A percentile compares a stretch with the other conserved stretches of the same genome.
phyloP scores from a whole-genome alignment of 2,329 filamentous ascomycete genomes.

The Exophiala lecanii-corni region DNA sequence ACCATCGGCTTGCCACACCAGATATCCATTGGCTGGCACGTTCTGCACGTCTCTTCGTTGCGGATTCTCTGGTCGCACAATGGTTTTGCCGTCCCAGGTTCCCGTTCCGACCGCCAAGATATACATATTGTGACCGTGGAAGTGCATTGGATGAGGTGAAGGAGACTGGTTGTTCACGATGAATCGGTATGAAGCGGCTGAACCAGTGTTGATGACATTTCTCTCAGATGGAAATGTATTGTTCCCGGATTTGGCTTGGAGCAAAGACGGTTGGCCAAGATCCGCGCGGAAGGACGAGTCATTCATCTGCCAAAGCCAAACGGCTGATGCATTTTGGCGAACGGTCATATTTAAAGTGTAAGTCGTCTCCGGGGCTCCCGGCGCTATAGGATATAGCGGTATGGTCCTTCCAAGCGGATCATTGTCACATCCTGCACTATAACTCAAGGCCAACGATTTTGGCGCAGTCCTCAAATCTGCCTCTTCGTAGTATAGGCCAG shows the following conservation, averaged over 20 bases:
- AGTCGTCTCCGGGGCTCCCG: slow-evolving; percentile 30
- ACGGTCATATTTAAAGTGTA: slow-evolving; percentile 44
- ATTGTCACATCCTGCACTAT: slow-evolving; percentile 50
- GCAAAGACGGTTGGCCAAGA: slow-evolving; percentile 11
- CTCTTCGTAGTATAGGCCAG: slow-evolving; percentile 61
- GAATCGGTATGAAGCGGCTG: slow-evolving; percentile 13
- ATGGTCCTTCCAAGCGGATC: slow-evolving; percentile 51
- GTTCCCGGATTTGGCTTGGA: slow-evolving; percentile 13
- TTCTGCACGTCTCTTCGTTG: slow-evolving; percentile 36
- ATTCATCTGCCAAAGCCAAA: slow-evolving; percentile 26
- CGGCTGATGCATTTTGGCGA: slow-evolving; percentile 23
- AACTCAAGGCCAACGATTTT: slow-evolving; percentile 47
- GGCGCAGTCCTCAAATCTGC: slow-evolving; percentile 51
- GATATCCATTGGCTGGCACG: slow-evolving; percentile 32
- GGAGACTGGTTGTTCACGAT: slow-evolving; percentile 23
- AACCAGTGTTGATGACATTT: slow-evolving; percentile 21
- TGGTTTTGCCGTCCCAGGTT: slow-evolving; percentile 16
- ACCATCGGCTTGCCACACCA: slow-evolving; percentile 37
- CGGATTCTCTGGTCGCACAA: slow-evolving; percentile 30
- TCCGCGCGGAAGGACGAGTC: slow-evolving; percentile 49
- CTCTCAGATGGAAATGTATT: slow-evolving; percentile 10
- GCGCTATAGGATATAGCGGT: slow-evolving; percentile 49
- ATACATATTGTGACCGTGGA: slow-evolving; percentile 30
- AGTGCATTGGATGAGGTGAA: slow-evolving; percentile 36
- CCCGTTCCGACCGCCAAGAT: slow-evolving; percentile 19